Evolutionary conservation across 148 eudicot genomes (phyloP), one percentile per base, ranked within the genome.

Genomic region (Camellia japonica): DNA sequence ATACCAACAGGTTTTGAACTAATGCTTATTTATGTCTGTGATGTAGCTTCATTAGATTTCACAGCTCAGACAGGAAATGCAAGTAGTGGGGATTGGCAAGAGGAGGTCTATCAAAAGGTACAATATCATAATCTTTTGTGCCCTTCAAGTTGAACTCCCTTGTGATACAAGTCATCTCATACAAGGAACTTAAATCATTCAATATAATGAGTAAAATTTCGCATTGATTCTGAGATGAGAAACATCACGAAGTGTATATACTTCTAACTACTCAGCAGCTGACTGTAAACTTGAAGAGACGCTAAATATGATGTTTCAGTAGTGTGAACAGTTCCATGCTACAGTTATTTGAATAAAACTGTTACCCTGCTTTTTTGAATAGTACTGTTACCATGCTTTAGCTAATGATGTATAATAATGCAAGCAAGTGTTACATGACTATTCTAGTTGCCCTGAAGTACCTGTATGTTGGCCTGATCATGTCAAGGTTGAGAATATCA

Each of bases 21-120:
- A 54, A 74, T 58, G 64, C 60, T 43, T 5, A 7, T 67, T 76
- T 59, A 52, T 68, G 43, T 30, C 62, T 80, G 54, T 74, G 62
- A 71, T 88, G 81, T 80, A 94, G 98, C 89, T 80, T 92, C 97
- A 62, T 86, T 89, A 82, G 99, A 96, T 83, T 90, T 95, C 76
- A 92, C 95, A 42, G 90, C 95, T 73, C 95, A 93, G 83, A 92
- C 97, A 3, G 88, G 91, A 76, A 84, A 86, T 82, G 72, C 84
- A 68, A 85, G 71, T 79, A 84, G 81, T 67, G 94, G 90, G 71
- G 97, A 96, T 76, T 91, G 93, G 93, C 97, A 96, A 85, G 99
- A 96, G 88, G 99, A 96, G 83, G 85, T 89, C 75, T 96, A 88
- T 80, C 99, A 96, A 79, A 96, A 90, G 98, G 99, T 96, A 86